Conservation (phyloP, 2,329 filamentous ascomycete species). For the Teratosphaeria pseudoeucalypti region DNA sequence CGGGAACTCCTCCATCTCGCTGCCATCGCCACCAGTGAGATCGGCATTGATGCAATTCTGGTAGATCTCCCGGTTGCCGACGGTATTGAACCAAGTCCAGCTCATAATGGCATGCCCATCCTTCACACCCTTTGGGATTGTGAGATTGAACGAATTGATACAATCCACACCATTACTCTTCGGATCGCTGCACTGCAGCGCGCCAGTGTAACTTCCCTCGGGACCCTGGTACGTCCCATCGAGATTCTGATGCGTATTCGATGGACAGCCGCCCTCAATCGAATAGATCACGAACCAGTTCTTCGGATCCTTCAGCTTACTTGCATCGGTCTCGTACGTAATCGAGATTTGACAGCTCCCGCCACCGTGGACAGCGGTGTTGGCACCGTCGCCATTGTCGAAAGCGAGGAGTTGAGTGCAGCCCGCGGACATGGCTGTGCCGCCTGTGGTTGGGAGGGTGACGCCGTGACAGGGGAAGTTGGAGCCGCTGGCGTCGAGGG, state of each 20-base stretch:
- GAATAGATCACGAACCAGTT: constrained; percentile 86
- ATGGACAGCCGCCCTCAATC: constrained; percentile 75
- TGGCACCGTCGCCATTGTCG: constrained; percentile 36
- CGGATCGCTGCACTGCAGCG: constrained; percentile 6
- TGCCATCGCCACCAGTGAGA: constrained; percentile 46
- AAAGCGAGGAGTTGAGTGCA: constrained; percentile 53
- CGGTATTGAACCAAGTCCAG: constrained; percentile 90
- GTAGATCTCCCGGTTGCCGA: constrained; percentile 93
- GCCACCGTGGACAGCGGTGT: constrained; percentile 73
- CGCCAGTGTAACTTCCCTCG: constrained; percentile 16
- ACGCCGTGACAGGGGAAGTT: constrained; percentile 73
- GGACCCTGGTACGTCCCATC: constrained; percentile 23
- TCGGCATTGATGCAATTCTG: constrained; percentile 83
- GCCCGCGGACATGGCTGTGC: constrained; percentile 52
- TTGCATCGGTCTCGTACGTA: constrained; percentile 64
- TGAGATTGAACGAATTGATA: constrained; percentile 55
- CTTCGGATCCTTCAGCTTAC: constrained; percentile 42
- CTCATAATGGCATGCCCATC: constrained; percentile 70
- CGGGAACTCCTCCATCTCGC: constrained; percentile 54
- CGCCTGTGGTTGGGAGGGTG: constrained; percentile 29
- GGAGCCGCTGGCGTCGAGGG: constrained; percentile 48
- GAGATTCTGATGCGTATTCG: constrained; percentile 47
- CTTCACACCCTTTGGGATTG: constrained; percentile 59
- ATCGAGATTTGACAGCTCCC: constrained; percentile 86
- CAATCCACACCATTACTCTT: constrained; percentile 15